Evolutionary conservation across 1,284 basidiomycete genomes (phyloP).

Genomic region (Microbotryum violaceum): DNA sequence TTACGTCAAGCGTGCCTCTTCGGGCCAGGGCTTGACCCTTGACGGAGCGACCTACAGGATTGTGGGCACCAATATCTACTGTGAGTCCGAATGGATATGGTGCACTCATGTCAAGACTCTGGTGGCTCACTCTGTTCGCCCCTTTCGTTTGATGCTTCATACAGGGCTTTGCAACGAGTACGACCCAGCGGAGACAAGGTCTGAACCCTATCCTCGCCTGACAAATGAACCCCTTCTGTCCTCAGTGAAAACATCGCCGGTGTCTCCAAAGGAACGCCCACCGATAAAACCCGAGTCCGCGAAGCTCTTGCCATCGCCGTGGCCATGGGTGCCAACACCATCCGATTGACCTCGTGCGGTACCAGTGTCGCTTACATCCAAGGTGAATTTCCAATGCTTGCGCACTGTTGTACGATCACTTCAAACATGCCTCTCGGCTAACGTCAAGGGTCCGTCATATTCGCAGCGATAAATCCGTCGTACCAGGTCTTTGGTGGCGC

Average conservation of each 20-base stretch:
- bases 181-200: too few species aligned
- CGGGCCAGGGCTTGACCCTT: constrained; percentile 8
- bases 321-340: constrained; percentile 26
- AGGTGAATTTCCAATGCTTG: too few species aligned
- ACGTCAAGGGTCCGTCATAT: too few species aligned
- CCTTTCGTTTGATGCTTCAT: constrained; percentile 5
- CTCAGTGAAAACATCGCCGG: constrained; percentile 6
- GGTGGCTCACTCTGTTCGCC: neutral
- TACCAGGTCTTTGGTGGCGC: too few species aligned
- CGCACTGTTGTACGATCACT: too few species aligned
- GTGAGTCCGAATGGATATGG: neutral
- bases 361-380: constrained; percentile 5
- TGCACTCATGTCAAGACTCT: too few species aligned
- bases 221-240: too few species aligned
- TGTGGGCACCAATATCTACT: constrained; percentile 19
- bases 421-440: too few species aligned
- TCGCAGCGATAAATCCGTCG: too few species aligned
- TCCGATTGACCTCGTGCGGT: constrained; percentile 13
- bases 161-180: constrained; percentile 16
- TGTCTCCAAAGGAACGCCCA: constrained; percentile 5
- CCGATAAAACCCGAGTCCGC: constrained; percentile 24
- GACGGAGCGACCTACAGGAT: constrained; percentile 7
- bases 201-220: too few species aligned
- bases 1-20: constrained; percentile 5
- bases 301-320: constrained; percentile 25